Evolutionary conservation across 192 early-diverging fungal species (phyloP).

Genomic region (Entrophospora sp.): DNA sequence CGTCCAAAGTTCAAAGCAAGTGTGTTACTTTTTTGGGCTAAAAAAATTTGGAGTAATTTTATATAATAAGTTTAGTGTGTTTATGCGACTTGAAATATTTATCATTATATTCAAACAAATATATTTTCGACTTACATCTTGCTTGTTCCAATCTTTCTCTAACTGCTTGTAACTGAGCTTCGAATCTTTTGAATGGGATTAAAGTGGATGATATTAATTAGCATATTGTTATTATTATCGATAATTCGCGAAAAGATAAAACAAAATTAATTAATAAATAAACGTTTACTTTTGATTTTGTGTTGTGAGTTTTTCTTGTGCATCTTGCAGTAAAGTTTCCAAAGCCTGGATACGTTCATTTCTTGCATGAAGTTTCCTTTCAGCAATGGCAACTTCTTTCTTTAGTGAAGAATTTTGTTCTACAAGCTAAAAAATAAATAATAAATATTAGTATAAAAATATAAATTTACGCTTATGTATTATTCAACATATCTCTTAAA

Average conservation of each 20-base stretch:
- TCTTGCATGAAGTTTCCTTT: conserved; percentile 84
- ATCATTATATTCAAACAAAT: neutral
- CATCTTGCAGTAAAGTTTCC: conserved; percentile 74
- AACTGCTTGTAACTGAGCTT: conserved; percentile 70
- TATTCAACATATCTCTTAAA: neutral
- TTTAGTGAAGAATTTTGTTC: conserved; percentile 94
- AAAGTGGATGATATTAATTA: no score
- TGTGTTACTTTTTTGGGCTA: conserved; percentile 31
- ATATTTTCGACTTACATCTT: conserved; percentile 38
- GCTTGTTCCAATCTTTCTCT: conserved; percentile 76
- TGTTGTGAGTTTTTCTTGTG: conserved; percentile 70
- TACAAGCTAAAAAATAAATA: conserved; percentile 53
- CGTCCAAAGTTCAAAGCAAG: conserved; percentile 49
- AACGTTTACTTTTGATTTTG: conserved; percentile 58
- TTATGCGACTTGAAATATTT: neutral
- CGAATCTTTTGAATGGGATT: conserved; percentile 52
- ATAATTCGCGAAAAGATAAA: no score
- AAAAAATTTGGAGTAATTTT: neutral
- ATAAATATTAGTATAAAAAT: neutral
- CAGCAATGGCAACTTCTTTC: conserved; percentile 82
- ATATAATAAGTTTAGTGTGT: neutral
- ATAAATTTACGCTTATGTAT: neutral
- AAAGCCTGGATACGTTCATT: conserved; percentile 92
- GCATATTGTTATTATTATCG: no score
- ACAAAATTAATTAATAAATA: no score